Percentiles rank a stretch among this genome's conserved stretches.
Conservation (phyloP, 805 yeast species). For the Blastobotrys terrestris region DNA sequence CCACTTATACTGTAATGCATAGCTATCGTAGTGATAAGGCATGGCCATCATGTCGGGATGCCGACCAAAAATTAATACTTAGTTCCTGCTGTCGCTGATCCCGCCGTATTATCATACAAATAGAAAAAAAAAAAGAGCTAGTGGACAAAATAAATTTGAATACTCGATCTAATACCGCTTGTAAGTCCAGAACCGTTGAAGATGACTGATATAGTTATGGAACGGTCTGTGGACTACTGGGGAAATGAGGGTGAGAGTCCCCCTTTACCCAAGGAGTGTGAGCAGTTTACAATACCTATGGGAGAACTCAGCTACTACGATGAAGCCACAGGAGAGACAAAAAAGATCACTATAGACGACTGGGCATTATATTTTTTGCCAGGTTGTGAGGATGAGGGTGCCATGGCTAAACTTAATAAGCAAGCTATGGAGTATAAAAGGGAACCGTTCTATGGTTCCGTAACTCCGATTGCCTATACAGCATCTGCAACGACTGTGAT, state of each 20-base stretch:
- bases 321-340: conserved; percentile 6
- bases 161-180: too few species aligned
- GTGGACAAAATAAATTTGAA: too few species aligned
- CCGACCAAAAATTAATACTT: too few species aligned
- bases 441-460: conserved; percentile 29
- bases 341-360: conserved; percentile 2
- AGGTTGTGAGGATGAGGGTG: conserved; percentile 7
- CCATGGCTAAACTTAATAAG: background rate
- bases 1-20: too few species aligned
- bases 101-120: too few species aligned
- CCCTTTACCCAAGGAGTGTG: conserved; percentile 2
- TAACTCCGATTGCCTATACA: conserved; percentile 29
- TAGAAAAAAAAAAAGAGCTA: too few species aligned
- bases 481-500: conserved; percentile 34
- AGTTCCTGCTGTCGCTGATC: too few species aligned
- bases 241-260: background rate
- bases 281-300: conserved; percentile 12
- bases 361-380: conserved; percentile 5
- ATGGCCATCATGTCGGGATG: too few species aligned
- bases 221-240: background rate
- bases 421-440: conserved; percentile 2
- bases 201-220: background rate
- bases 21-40: too few species aligned
- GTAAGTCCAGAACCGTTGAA: too few species aligned
- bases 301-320: conserved; percentile 11